Base-by-base conservation (phyloP, 768 basidiomycete species). In the Suillus brevipes region DNA sequence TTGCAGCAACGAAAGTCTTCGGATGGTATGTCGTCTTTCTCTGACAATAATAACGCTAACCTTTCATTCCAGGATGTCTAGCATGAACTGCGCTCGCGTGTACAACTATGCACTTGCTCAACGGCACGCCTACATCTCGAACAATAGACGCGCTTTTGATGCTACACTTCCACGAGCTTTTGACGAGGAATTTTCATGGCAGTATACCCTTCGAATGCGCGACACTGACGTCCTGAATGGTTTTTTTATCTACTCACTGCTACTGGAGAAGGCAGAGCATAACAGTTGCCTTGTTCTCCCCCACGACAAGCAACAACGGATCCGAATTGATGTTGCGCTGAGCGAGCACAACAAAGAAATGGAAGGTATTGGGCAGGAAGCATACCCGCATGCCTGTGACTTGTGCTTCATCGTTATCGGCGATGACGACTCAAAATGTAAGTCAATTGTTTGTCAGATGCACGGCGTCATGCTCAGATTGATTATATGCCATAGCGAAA, bases 171-270 rank as follows among this genome's bases (percentile, higher is more conserved):
- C n/a, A n/a, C n/a, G n/a, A n/a, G n/a, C n/a, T n/a, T n/a, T n/a
- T n/a, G n/a, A n/a, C n/a, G n/a, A n/a, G n/a, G n/a, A n/a, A n/a
- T n/a, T n/a, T n/a, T n/a, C n/a, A n/a, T n/a, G n/a, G n/a, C n/a
- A n/a, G n/a, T n/a, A n/a, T n/a, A n/a, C n/a, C n/a, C n/a, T n/a
- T n/a, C n/a, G n/a, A n/a, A n/a, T n/a, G n/a, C n/a, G n/a, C n/a
- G 62, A 69, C 16, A 64, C 60, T 18, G 67, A 74, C 53, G 66
- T 67, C 6, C 57, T 74, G 49, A 70, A 74, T 47, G 71, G 67
- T 0, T 72, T 73, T 56, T 68, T 74, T 40, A 37, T 74, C 6
- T 74, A 70, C 53, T 64, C 66, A 10, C 66, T 72, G 40, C 42
- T 72, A 4, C 65, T 71, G 37, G 20, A 74, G 43, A 68, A 66